phyloP scores from a whole-genome alignment of 2,329 filamentous ascomycete genomes.

The Fusarium longipes region DNA sequence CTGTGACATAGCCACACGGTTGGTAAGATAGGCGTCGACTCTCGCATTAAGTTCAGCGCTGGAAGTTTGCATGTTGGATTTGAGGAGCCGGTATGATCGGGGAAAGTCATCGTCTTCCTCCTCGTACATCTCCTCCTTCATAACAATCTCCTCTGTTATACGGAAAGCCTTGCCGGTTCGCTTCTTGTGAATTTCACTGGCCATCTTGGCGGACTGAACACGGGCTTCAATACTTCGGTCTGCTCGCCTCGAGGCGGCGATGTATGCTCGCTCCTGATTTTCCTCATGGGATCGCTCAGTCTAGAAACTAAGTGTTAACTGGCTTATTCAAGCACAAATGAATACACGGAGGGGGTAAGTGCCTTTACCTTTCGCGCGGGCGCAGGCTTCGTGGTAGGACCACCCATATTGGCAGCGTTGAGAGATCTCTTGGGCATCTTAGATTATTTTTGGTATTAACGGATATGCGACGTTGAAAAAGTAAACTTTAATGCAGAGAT shows the following conservation, averaged over 20 bases:
- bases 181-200: conserved; percentile 90
- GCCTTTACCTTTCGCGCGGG: conserved; percentile 46
- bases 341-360: background rate
- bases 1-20: conserved; percentile 57
- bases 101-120: conserved; percentile 88
- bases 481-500: background rate
- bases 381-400: conserved; percentile 48
- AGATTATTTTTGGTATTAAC: background rate
- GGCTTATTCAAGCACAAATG: background rate
- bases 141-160: conserved; percentile 86
- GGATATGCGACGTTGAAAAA: background rate
- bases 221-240: conserved; percentile 90
- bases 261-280: conserved; percentile 89
- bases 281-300: conserved; percentile 82
- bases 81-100: conserved; percentile 72
- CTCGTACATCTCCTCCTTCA: conserved; percentile 95
- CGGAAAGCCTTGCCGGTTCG: conserved; percentile 84
- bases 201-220: conserved; percentile 85
- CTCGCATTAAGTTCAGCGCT: conserved; percentile 71
- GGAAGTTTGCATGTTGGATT: conserved; percentile 69
- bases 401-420: conserved; percentile 43
- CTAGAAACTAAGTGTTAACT: conserved; percentile 52
- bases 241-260: conserved; percentile 87
- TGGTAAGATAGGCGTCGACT: conserved; percentile 62
- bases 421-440: conserved; percentile 56